Evolutionary conservation across 2,329 filamentous ascomycete species (phyloP).

Genomic region (Juglanconis juglandina): DNA sequence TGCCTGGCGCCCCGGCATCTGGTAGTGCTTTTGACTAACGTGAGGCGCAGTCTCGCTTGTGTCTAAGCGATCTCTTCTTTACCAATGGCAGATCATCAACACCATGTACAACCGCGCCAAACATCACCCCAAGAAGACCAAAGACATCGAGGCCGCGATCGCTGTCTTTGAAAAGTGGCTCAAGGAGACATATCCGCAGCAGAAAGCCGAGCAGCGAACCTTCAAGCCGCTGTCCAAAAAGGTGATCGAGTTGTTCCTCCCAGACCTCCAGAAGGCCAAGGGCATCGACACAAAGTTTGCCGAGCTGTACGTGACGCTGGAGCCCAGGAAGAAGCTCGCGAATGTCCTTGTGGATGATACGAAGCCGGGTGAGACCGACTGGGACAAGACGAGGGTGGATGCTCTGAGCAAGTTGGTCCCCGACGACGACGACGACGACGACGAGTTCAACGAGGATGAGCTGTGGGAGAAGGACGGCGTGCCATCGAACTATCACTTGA

Average conservation of each 20-base stretch:
- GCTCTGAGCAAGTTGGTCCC: slow-evolving; percentile 14
- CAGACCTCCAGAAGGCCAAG: slow-evolving; percentile 6
- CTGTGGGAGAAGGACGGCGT: slow-evolving; percentile 13
- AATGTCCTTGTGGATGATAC: slow-evolving; percentile 16
- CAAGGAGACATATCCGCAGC: slow-evolving; percentile 13
- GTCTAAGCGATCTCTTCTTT: slow-evolving; percentile 10
- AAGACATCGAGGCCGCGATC: slow-evolving; percentile 16
- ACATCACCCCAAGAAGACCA: slow-evolving; percentile 18
- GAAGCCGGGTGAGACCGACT: slow-evolving; percentile 13
- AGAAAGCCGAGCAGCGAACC: slow-evolving; percentile 11
- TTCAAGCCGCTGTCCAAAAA: slow-evolving; percentile 18
- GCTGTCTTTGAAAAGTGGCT: slow-evolving; percentile 15
- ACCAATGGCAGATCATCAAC: slow-evolving; percentile 18
- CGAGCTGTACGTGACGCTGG: slow-evolving; percentile 14
- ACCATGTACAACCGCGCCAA: slow-evolving; percentile 19
- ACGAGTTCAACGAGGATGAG: background rate
- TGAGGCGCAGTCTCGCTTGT: slow-evolving; percentile 8
- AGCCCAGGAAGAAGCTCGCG: slow-evolving; percentile 14
- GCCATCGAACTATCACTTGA: slow-evolving; percentile 12
- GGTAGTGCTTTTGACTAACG: background rate
- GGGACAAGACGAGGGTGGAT: slow-evolving; percentile 14
- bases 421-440: background rate
- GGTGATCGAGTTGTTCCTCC: slow-evolving; percentile 10
- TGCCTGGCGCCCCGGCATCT: background rate
- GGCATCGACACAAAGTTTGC: slow-evolving; percentile 15